Conservation (phyloP, 306 rosid genomes). For the Bauhinia variegata region DNA sequence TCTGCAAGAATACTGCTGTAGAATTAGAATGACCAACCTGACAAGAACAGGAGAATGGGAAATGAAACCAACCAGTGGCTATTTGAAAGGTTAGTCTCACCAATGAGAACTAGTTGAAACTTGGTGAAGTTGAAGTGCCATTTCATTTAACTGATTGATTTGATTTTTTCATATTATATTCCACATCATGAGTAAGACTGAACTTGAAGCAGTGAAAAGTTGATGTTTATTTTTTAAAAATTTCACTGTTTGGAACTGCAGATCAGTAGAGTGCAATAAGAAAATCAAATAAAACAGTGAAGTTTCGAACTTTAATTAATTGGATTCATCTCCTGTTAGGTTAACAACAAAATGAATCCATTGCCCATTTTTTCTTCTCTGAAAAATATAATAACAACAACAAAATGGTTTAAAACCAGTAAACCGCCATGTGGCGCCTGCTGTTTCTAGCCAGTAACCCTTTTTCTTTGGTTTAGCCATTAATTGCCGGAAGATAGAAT, state of each 20-base stretch:
- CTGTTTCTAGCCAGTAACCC: too few species aligned
- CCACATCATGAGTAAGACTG: not conserved
- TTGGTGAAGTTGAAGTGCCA: not conserved
- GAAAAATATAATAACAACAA: constrained; percentile 8
- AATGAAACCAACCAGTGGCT: not conserved
- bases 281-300: too few species aligned
- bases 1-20: constrained; percentile 6
- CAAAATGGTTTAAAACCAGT: constrained; percentile 22
- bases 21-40: not conserved
- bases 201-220: constrained; percentile 20
- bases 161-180: not conserved
- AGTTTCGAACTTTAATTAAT: not conserved
- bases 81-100: not conserved
- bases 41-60: not conserved
- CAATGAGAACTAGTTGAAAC: constrained; percentile 24
- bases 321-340: constrained; percentile 26
- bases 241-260: too few species aligned
- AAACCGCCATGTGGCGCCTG: constrained; percentile 18
- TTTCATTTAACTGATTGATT: not conserved
- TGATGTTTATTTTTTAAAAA: too few species aligned
- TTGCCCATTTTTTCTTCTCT: not conserved
- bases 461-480: too few species aligned
- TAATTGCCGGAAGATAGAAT: too few species aligned
- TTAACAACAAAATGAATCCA: constrained; percentile 24
- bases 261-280: too few species aligned